Evolutionary conservation across 129 eudicot species (phyloP), one percentile per base, ranked within the genome.

Genomic region (Lactuca saligna): DNA sequence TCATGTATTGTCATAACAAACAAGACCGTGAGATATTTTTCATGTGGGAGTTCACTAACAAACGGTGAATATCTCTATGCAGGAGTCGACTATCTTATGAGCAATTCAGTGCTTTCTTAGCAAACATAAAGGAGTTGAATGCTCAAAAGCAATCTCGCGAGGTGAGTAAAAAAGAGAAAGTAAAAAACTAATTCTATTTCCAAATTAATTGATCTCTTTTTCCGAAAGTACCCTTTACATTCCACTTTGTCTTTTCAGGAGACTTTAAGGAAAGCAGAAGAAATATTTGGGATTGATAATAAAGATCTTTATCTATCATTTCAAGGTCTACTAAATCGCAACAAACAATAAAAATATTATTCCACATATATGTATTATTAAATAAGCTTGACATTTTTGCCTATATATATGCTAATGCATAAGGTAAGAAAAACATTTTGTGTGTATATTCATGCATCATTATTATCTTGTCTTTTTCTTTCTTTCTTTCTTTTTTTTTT

Each of bases 51-150:
- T 61, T 67, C 5, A 25, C 58, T 51, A 20, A 59, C 10, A 50
- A 51, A 68, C 68, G 33, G 53, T 46, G 14, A 48, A 46, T 67
- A 13, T 70, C 48, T 76, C 32, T 70, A 53, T 80, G 35, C 90
- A 93, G 99, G 97, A 93, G 90, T 71, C 99, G 97, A 31, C 75
- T 93, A 61, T 87, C 99, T 59, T 88, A 87, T 63, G 99, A 93
- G 73, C 99, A 93, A 74, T 93, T 93, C 77, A 89, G 99, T 67
- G 90, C 95, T 12, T 93, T 93, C 75, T 86, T 93, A 25, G 92
- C 97, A 34, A 93, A 85, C 74, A 82, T 93, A 65, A 93, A 93
- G 88, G 95, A 93, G 58, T 59, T 93, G 41, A 93, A 93, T 81
- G 90, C 97, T 71, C 95, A 87, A 69, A 93, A 81, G 74, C 99